Evolutionary conservation across 768 basidiomycete genomes (phyloP), one percentile per base, ranked within the genome.

Genomic region (Rhodotorula kratochvilovae): DNA sequence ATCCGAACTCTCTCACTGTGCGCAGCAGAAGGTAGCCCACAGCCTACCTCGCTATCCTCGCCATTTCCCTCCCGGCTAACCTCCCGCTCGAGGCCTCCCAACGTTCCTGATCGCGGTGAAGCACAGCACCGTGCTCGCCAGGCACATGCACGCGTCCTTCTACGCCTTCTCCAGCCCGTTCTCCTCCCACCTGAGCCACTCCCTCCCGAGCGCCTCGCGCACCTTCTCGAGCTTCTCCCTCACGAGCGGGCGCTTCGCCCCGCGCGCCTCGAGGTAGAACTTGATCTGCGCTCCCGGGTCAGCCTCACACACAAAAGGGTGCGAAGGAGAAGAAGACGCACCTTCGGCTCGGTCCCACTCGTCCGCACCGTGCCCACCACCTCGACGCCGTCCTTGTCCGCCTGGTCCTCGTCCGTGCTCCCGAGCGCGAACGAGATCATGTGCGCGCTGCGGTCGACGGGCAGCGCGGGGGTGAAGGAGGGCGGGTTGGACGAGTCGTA

Each of bases 261-360:
- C 90, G 60, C 82, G 85, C 19, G 90, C 92, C 81, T 94, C 92
- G 39, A 93, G 82, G 77, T 94, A 94, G 79, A 89, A 91, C 78
- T 94, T 94, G 81, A 92, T 90, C 89, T 84, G 63, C 46, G 63
- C 45, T 33, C 35, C 23, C 7, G n/a, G n/a, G n/a, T n/a, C n/a
- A n/a, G n/a, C n/a, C n/a, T n/a, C n/a, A n/a, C n/a, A n/a, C n/a
- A n/a, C n/a, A n/a, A n/a, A n/a, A n/a, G n/a, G n/a, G n/a, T n/a
- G n/a, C n/a, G n/a, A n/a, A n/a, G n/a, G n/a, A n/a, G n/a, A n/a
- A n/a, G n/a, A n/a, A n/a, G n/a, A 36, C 73, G 36, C 39, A 89
- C 90, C 86, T 93, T 93, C 0, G 91, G 91, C 76, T 93, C 91
- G 23, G 92, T 94, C 29, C 92, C 92, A 75, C 90, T 91, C 39